Percentiles rank a stretch among this genome's conserved stretches.
phyloP scores from a whole-genome alignment of 352 stramenopile genomes.

The Pythium guiyangense region DNA sequence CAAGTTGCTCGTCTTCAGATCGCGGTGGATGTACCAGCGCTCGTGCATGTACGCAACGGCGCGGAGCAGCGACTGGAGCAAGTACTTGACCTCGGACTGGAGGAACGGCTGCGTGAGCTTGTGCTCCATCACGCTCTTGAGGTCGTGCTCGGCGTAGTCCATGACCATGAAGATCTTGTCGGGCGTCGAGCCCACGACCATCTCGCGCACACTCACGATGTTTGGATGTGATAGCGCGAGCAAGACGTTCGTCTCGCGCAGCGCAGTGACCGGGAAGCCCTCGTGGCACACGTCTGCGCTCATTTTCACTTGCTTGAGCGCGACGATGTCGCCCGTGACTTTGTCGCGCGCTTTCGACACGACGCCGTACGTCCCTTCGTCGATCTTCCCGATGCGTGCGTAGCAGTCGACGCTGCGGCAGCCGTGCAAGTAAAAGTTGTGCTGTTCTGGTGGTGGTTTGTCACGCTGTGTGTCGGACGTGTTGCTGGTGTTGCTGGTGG shows the following conservation, averaged over 20 bases:
- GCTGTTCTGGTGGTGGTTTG: constrained; percentile 11
- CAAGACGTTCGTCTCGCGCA: constrained; percentile 85
- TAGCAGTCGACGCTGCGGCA: constrained; percentile 96
- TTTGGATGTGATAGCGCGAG: constrained; percentile 82
- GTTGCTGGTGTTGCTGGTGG: not conserved
- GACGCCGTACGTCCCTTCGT: constrained; percentile 96
- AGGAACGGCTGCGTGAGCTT: constrained; percentile 82
- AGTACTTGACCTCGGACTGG: constrained; percentile 91
- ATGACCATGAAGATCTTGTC: constrained; percentile 92
- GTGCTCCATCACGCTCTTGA: constrained; percentile 81
- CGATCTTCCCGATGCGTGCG: constrained; percentile 90
- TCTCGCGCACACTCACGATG: constrained; percentile 83
- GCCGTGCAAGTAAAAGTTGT: constrained; percentile 79
- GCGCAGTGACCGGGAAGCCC: constrained; percentile 79
- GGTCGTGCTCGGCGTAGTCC: constrained; percentile 87
- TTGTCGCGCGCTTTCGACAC: constrained; percentile 94
- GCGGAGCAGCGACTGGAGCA: constrained; percentile 90
- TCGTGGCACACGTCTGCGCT: constrained; percentile 68
- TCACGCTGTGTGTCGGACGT: not conserved
- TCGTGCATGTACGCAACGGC: constrained; percentile 91
- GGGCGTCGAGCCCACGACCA: constrained; percentile 84
- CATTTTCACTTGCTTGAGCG: constrained; percentile 91
- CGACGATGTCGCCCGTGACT: constrained; percentile 88
- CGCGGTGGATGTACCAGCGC: constrained; percentile 92
- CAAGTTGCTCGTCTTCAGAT: constrained; percentile 98